Conservation (phyloP, 805 yeast species). For the Debaryomyces hansenii region DNA sequence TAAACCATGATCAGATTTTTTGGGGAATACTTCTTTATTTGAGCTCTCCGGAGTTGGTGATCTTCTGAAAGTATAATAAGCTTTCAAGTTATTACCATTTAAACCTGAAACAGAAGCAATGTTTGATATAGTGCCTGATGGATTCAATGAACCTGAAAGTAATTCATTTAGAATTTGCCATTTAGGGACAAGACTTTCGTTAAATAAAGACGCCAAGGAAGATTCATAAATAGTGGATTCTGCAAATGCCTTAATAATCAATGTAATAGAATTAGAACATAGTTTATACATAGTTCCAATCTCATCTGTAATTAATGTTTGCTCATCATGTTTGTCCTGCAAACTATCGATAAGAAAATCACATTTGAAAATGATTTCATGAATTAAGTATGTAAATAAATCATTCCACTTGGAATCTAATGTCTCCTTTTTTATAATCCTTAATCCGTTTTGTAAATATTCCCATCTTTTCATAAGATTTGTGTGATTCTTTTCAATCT, state of each 20-base stretch:
- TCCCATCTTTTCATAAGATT: constrained; percentile 40
- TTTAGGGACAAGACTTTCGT: constrained; percentile 23
- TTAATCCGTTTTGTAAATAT: constrained; percentile 40
- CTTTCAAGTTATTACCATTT: constrained; percentile 14
- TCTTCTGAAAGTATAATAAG: constrained; percentile 15
- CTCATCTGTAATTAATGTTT: constrained; percentile 21
- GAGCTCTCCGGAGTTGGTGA: not conserved
- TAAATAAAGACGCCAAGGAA: constrained; percentile 19
- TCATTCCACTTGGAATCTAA: constrained; percentile 59
- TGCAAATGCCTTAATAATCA: constrained; percentile 32
- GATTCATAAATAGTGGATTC: constrained; percentile 40
- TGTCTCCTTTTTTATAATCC: constrained; percentile 42
- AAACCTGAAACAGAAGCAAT: not conserved
- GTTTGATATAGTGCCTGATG: not conserved
- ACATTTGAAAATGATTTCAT: constrained; percentile 33
- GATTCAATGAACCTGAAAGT: not conserved
- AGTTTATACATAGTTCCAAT: constrained; percentile 34
- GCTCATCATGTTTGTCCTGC: constrained; percentile 6
- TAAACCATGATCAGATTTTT: constrained; percentile 15
- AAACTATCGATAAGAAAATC: constrained; percentile 18
- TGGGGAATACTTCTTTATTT: not conserved
- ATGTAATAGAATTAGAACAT: constrained; percentile 37
- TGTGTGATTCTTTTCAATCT: constrained; percentile 39
- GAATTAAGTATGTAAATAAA: constrained; percentile 48
- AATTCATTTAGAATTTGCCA: constrained; percentile 23